These are phyloP conservation scores for Hanseniaspora uvarum DNA, from an alignment of 1,139 yeast species.

Conservation along the genomic window DNA sequence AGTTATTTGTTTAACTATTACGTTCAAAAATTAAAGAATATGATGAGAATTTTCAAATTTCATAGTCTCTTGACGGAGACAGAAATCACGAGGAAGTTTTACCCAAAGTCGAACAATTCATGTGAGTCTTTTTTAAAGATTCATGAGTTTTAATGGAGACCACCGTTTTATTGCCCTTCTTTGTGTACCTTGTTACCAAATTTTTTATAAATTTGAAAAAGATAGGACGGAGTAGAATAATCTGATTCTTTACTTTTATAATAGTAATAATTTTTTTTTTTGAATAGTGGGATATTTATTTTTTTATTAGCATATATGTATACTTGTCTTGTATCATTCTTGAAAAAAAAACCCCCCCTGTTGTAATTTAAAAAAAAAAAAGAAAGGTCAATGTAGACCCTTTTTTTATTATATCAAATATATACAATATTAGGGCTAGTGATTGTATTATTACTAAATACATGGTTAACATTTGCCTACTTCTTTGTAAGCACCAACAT, in stretches of 20 bases:
- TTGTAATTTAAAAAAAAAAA: no score
- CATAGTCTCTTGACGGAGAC: slow-evolving; percentile 12
- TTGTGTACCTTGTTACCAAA: slow-evolving; percentile 18
- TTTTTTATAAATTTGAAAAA: slow-evolving; percentile 12
- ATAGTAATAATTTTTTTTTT: no score
- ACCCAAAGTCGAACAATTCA: slow-evolving; percentile 17
- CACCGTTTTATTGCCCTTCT: slow-evolving; percentile 17
- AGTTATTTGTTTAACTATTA: slow-evolving; percentile 2
- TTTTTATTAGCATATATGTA: neutral
- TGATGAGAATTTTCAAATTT: slow-evolving; percentile 16
- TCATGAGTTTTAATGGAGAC: slow-evolving; percentile 17
- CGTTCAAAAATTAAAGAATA: slow-evolving; percentile 17
- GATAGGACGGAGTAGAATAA: slow-evolving; percentile 18
- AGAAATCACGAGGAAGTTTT: slow-evolving; percentile 17
- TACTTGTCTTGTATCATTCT: no score
- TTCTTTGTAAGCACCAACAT: no score
- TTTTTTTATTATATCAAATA: no score
- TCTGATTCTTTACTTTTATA: slow-evolving; percentile 17
- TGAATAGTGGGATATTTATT: neutral
- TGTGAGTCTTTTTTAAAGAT: neutral
- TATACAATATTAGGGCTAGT: no score
- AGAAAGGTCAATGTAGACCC: no score
- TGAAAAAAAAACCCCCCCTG: no score
- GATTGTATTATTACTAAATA: no score
- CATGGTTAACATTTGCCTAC: no score